Conservation (phyloP, 1,284 basidiomycete species). For the Austropuccinia psidii region DNA sequence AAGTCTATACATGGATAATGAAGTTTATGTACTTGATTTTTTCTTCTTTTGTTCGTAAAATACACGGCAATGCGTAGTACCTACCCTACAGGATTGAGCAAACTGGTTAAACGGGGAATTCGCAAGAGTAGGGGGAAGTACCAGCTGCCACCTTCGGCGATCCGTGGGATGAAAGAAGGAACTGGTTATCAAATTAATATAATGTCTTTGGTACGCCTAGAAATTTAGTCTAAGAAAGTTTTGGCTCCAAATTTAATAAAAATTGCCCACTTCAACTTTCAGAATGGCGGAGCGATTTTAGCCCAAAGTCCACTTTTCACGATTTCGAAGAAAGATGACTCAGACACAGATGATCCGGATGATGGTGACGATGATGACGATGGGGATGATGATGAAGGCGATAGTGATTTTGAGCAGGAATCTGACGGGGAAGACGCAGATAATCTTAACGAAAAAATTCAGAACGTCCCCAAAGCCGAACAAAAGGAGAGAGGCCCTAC, state of each 20-base stretch:
- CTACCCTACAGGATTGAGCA: constrained; percentile 6
- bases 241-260: background rate
- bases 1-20: background rate
- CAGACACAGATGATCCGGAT: background rate
- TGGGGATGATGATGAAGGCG: background rate
- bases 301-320: constrained; percentile 22
- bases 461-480: background rate
- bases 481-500: background rate
- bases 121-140: background rate
- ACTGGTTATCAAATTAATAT: constrained; percentile 23
- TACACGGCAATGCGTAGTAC: too few relatives aligned
- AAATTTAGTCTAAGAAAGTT: background rate
- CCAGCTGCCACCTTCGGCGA: constrained; percentile 3
- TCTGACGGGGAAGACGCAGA: too few relatives aligned
- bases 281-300: constrained; percentile 19
- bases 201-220: constrained; percentile 1
- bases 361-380: background rate
- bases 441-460: too few relatives aligned
- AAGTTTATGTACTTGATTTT: background rate
- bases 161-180: constrained; percentile 7
- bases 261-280: background rate
- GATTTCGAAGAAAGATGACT: background rate
- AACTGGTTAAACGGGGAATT: background rate
- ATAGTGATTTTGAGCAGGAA: background rate
- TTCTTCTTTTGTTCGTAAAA: too few relatives aligned